Base-by-base conservation (phyloP, 345 rosid genomes). In the Psidium friedrichsthalianum region DNA sequence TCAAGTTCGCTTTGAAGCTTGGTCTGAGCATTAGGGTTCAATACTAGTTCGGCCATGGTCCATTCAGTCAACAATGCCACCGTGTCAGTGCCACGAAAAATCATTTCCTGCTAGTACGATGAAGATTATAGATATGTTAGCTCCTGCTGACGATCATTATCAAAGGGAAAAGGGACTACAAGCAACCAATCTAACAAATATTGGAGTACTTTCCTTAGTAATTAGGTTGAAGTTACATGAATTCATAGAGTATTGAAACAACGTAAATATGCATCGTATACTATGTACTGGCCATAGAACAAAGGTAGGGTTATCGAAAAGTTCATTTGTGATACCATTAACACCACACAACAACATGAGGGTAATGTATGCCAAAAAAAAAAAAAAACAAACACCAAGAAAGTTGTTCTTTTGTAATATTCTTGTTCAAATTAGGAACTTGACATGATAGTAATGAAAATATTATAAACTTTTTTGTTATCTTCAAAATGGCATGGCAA, bases 31-130 rank as follows among this genome's bases (percentile, higher is more conserved):
- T 86, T 51, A 12, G 90, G 93, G 85, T 93, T 87, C 56, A 92
- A 58, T 10, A 89, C 85, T 74, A 93, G 51, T 86, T 92, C 92
- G 2, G 93, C 94, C 89, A 93, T 87, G 24, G 85, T 82, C 95
- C 93, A 93, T 82, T 93, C 92, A 4, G 92, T 91, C 42, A 92
- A 74, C 32, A 92, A 87, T 20, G 92, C 92, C 3, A 90, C 89
- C n/a, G 93, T 92, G 76, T 93, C 95, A 6, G 92, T 91, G 6
- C 94, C 95, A 2, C 92, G 86, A 82, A 92, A 91, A 11, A 93
- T 90, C 94, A 93, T 93, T 84, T 93, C 95, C 95, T 93, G 90
- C 76, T 74, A 52, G 42, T 7, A 82, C 18, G 58, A 64, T 64
- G 78, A 25, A 57, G 8, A 42, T 42, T 20, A 51, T 25, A 36